Conservation (phyloP, 2,329 filamentous ascomycete species). For the Sclerotinia minor region DNA sequence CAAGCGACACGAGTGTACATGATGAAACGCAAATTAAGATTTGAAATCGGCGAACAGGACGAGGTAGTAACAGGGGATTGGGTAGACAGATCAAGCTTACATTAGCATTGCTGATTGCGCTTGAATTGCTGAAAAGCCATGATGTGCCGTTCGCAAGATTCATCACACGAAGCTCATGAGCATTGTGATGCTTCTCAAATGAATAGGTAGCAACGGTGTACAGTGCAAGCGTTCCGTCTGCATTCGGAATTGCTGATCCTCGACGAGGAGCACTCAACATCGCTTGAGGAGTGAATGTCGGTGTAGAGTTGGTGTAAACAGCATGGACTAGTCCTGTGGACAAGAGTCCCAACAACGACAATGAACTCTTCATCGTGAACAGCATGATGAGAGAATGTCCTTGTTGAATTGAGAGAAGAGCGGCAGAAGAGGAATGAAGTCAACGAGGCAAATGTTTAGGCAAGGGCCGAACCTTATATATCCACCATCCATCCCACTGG, state of each 20-base stretch:
- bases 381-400: conserved; percentile 15
- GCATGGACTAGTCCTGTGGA: conserved; percentile 24
- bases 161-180: conserved; percentile 55
- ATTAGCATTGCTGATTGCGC: conserved; percentile 32
- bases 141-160: conserved; percentile 52
- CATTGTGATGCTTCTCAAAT: conserved; percentile 68
- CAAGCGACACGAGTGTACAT: too few species aligned
- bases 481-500: background rate
- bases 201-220: conserved; percentile 76
- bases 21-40: too few species aligned
- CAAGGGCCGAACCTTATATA: conserved; percentile 2
- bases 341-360: conserved; percentile 14
- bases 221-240: conserved; percentile 62
- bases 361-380: conserved; percentile 22
- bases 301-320: conserved; percentile 23
- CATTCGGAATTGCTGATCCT: conserved; percentile 66
- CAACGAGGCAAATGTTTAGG: background rate
- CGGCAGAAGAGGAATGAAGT: background rate
- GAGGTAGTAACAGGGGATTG: too few species aligned
- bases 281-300: conserved; percentile 67
- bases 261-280: conserved; percentile 73
- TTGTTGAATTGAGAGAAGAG: conserved; percentile 5
- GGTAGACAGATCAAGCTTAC: too few species aligned
- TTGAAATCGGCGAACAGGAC: too few species aligned
- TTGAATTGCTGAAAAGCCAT: conserved; percentile 34